phyloP scores from a whole-genome alignment of 2,329 filamentous ascomycete species.

The Grosmannia penicillata region DNA sequence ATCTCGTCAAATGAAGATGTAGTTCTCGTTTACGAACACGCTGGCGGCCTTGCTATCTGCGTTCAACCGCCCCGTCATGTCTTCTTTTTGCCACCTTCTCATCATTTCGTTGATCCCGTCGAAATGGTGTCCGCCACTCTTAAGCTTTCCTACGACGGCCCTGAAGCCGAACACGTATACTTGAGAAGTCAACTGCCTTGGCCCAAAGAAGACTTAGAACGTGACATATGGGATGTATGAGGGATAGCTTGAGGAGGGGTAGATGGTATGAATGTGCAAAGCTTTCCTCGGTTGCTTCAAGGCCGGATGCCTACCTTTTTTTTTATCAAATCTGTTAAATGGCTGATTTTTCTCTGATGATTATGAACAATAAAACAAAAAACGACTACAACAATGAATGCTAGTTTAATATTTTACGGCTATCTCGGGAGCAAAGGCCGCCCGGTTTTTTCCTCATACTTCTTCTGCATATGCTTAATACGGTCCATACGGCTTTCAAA shows the following conservation, averaged over 20 bases:
- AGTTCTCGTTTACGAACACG: background rate
- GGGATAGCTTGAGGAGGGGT: background rate
- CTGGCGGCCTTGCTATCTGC: background rate
- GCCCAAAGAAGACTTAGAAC: background rate
- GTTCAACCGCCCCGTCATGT: background rate
- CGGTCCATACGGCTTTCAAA: conserved; percentile 1
- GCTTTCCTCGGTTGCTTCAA: background rate
- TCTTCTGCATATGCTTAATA: background rate
- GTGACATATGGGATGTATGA: background rate
- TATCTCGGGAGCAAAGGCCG: background rate
- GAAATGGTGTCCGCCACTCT: background rate
- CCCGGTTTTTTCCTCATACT: background rate
- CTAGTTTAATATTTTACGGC: background rate
- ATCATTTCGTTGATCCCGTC: background rate
- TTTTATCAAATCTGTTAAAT: background rate
- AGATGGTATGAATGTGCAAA: background rate
- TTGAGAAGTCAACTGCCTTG: background rate
- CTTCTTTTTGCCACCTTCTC: background rate
- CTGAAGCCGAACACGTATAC: background rate
- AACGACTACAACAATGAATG: background rate
- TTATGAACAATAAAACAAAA: background rate
- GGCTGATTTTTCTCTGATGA: background rate
- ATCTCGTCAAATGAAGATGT: background rate
- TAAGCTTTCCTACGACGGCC: background rate
- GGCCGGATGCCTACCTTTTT: background rate